Base-by-base conservation (phyloP, 1,284 basidiomycete genomes). In the Leccinum insolens region DNA sequence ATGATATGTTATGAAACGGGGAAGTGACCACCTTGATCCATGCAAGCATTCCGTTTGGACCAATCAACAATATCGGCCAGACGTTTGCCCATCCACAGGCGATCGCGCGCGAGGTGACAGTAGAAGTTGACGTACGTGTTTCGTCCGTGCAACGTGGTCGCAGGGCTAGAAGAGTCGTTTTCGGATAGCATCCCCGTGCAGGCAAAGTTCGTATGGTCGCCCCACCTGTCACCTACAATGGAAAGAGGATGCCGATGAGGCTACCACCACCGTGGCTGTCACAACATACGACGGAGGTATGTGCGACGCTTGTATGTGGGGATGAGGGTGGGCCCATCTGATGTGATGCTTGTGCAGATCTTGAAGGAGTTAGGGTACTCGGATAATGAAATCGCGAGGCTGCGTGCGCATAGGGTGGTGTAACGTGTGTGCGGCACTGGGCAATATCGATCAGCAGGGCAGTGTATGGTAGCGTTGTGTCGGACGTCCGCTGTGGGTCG, bases 11-110 rank as follows among this genome's bases (percentile, higher is more conserved):
- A 68, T 61, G 63, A 37, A 60, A 63, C 28, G 34, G 55, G 46
- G 62, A 25, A 25, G 57, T 58, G 22, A 55, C 70, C 65, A 70
- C 65, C 37, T 62, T 68, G 65, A 64, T 65, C 58, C 22, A 66
- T 46, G n/a, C 63, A 63, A 93, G 94, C 6, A 86, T 97, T 41
- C 95, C 95, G 4, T 94, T 94, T 78, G 94, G 94, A 17, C 95
- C 95, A 15, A 97, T 99, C 82, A 97, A 98, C 78, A 93, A 95
- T 73, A 95, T 99, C 70, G 78, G 85, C 62, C 90, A 96, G 76
- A 96, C 96, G 1, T 98, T 98, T 76, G 87, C 89, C 58, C 96
- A 98, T 80, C 94, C 95, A 2, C 96, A 99, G 81, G 93, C 89
- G 3, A 75, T 89, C 65, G 91, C 89, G 9, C 81, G 92, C 44